phyloP scores from a whole-genome alignment of 75 land plant genomes.

The Gnetum montanum region DNA sequence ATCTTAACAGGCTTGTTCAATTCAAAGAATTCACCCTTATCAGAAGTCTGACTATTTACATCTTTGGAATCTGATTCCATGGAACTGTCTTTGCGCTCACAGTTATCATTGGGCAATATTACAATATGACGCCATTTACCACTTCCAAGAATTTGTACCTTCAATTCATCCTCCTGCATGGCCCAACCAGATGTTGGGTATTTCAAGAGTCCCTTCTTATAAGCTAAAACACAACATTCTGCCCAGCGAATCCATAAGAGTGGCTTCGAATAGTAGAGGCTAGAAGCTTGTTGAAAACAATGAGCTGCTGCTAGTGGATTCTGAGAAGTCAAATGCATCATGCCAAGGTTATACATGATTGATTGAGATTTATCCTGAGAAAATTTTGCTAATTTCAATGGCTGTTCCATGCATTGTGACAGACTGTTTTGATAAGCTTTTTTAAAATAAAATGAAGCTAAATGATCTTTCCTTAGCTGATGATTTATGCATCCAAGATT shows the following conservation, averaged over 20 bases:
- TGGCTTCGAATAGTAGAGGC: slow-evolving; percentile 57
- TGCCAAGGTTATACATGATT: slow-evolving; percentile 79
- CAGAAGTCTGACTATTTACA: slow-evolving; percentile 8
- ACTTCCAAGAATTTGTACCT: slow-evolving; percentile 49
- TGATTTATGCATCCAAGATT: slow-evolving; percentile 90
- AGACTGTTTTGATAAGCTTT: slow-evolving; percentile 47
- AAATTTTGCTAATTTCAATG: slow-evolving; percentile 38
- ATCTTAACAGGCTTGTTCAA: slow-evolving; percentile 32
- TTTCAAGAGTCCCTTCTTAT: slow-evolving; percentile 66
- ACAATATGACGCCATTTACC: slow-evolving; percentile 79
- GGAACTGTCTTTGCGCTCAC: background rate
- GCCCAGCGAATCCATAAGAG: slow-evolving; percentile 85
- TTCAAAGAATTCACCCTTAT: slow-evolving; percentile 12
- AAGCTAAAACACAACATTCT: slow-evolving; percentile 81
- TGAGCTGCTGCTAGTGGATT: slow-evolving; percentile 77
- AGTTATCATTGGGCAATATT: slow-evolving; percentile 18
- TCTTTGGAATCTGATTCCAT: slow-evolving; percentile 9
- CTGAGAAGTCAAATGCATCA: slow-evolving; percentile 70
- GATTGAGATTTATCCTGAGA: slow-evolving; percentile 80
- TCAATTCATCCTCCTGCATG: slow-evolving; percentile 25
- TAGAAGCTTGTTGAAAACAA: slow-evolving; percentile 65
- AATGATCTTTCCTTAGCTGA: slow-evolving; percentile 50
- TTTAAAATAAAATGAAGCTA: slow-evolving; percentile 50
- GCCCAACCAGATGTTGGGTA: background rate
- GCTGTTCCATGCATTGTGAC: slow-evolving; percentile 32